Evolutionary conservation across 768 basidiomycete genomes (phyloP).

Genomic region (Dioszegia hungarica): DNA sequence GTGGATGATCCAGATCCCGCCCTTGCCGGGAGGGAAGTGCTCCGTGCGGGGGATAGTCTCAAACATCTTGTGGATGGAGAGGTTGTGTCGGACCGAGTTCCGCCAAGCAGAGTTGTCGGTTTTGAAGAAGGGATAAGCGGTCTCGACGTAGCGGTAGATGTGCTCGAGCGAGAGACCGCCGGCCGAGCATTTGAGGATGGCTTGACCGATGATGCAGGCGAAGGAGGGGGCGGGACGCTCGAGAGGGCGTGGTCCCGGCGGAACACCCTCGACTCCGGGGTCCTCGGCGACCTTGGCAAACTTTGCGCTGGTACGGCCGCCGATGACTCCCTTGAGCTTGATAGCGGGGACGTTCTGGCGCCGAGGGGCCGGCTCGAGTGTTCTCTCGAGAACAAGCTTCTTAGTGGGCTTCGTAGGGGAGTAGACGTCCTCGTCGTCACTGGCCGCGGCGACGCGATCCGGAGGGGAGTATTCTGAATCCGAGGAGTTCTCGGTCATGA

Average conservation of each 20-base stretch:
- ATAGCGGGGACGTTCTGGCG: neutral
- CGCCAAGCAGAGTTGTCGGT: conserved; percentile 93
- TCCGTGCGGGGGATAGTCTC: conserved; percentile 64
- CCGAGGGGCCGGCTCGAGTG: conserved; percentile 11
- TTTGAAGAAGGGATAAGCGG: conserved; percentile 88
- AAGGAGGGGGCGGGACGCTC: conserved; percentile 84
- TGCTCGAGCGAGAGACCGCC: conserved; percentile 87
- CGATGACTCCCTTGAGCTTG: conserved; percentile 7
- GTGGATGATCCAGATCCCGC: conserved; percentile 44
- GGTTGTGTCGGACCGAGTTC: conserved; percentile 95
- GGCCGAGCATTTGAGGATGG: conserved; percentile 75
- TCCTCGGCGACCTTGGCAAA: conserved; percentile 40
- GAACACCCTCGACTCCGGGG: conserved; percentile 53
- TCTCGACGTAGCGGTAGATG: conserved; percentile 93
- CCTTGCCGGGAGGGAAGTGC: conserved; percentile 37
- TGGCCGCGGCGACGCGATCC: neutral
- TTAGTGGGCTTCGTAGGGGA: conserved; percentile 30
- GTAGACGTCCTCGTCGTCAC: conserved; percentile 35
- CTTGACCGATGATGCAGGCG: conserved; percentile 92
- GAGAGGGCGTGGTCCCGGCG: conserved; percentile 74
- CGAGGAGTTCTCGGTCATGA: neutral
- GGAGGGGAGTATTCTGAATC: too few relatives aligned
- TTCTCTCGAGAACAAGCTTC: conserved; percentile 17
- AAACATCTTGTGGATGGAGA: conserved; percentile 87
- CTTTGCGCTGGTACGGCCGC: conserved; percentile 34